Conservation (phyloP, 441 rosid species). For the Pelargonium citronellum region DNA sequence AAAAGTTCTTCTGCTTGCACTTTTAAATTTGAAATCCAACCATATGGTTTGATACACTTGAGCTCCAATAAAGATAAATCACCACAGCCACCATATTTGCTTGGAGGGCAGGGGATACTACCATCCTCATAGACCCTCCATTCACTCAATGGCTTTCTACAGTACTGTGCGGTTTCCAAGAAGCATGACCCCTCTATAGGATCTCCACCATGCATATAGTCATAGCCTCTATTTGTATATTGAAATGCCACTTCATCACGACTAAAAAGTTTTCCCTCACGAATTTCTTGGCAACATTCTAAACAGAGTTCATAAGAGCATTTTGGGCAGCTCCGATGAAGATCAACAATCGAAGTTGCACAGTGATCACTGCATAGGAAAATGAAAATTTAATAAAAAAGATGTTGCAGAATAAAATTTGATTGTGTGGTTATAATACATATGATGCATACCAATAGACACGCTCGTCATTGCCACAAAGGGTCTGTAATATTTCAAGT, state of each 20-base stretch:
- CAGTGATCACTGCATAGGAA: constrained; percentile 63
- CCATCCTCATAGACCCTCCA: constrained; percentile 58
- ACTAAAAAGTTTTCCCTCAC: constrained; percentile 38
- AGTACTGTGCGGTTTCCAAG: constrained; percentile 22
- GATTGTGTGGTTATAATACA: neutral
- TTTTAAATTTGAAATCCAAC: constrained; percentile 50
- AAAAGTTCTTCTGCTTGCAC: constrained; percentile 34
- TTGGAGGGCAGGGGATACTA: constrained; percentile 58
- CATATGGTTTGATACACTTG: constrained; percentile 50
- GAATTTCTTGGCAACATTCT: constrained; percentile 71
- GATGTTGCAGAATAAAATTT: neutral
- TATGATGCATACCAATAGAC: constrained; percentile 54
- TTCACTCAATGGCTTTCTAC: constrained; percentile 17
- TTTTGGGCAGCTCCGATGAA: constrained; percentile 70
- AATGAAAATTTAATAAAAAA: neutral
- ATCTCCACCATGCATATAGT: constrained; percentile 75
- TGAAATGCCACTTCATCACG: constrained; percentile 36
- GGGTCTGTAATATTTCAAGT: constrained; percentile 39
- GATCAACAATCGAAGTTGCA: constrained; percentile 81
- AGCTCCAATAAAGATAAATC: constrained; percentile 48
- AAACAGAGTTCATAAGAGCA: constrained; percentile 82
- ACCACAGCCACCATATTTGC: constrained; percentile 72
- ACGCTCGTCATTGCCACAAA: constrained; percentile 60
- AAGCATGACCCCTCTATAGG: constrained; percentile 26
- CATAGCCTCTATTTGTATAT: constrained; percentile 44